These are phyloP conservation scores for Chrysophaeum taylorii DNA, from an alignment of 352 stramenopile species.

Conservation along the genomic window DNA sequence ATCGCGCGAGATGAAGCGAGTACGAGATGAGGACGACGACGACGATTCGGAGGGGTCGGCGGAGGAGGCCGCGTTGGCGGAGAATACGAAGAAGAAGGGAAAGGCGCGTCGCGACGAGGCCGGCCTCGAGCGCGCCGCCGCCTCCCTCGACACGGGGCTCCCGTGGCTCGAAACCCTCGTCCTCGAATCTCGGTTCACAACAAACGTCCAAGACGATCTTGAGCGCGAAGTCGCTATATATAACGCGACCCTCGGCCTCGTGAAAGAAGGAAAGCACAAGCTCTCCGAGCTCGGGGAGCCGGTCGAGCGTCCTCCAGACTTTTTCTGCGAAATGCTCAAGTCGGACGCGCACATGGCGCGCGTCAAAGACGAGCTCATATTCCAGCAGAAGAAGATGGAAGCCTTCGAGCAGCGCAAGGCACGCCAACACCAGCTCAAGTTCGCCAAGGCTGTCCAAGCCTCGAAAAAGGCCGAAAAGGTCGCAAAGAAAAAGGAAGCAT, in stretches of 20 bases:
- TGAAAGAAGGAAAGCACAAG: too few species aligned
- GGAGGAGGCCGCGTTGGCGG: constrained; percentile 4
- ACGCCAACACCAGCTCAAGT: constrained; percentile 87
- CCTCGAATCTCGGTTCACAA: too few species aligned
- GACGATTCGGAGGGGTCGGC: background rate
- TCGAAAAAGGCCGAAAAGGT: constrained; percentile 59
- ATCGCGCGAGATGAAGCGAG: constrained; percentile 6
- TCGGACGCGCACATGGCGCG: constrained; percentile 84
- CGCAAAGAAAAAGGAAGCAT: constrained; percentile 51
- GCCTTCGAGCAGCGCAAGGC: constrained; percentile 93
- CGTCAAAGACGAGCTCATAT: constrained; percentile 95
- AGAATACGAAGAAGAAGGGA: background rate
- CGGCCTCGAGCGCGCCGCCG: background rate
- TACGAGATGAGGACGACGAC: background rate
- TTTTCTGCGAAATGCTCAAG: constrained; percentile 99
- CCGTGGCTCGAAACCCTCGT: constrained; percentile 17
- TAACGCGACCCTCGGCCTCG: background rate
- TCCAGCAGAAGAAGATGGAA: constrained; percentile 98
- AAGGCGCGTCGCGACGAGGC: background rate
- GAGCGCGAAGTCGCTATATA: constrained; percentile 59
- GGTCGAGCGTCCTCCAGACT: constrained; percentile 88
- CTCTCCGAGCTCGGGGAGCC: constrained; percentile 49
- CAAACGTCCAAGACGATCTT: constrained; percentile 54
- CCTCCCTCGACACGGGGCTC: background rate
- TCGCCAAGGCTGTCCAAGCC: constrained; percentile 78